These are phyloP conservation scores for Ilyonectria sp. DNA, from an alignment of 2,329 filamentous ascomycete genomes.

Conservation along the genomic window DNA sequence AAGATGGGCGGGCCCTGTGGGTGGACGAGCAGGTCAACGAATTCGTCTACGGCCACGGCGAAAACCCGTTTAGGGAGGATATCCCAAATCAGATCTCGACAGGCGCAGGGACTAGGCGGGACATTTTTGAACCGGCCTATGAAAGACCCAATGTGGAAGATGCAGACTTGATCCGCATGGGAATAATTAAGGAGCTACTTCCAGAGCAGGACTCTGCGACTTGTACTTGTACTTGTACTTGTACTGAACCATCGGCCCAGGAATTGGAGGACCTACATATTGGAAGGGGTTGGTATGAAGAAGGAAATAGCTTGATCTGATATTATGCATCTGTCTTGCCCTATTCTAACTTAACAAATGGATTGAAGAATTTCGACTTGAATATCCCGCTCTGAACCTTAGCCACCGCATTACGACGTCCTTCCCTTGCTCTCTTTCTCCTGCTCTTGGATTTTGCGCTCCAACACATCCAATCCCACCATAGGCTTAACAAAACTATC, in stretches of 20 bases:
- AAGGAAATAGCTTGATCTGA: background rate
- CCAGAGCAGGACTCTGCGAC: background rate
- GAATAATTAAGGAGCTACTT: background rate
- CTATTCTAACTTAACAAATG: background rate
- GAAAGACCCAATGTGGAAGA: background rate
- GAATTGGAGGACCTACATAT: too few relatives aligned
- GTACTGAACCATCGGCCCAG: too few relatives aligned
- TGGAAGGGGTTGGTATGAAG: too few relatives aligned
- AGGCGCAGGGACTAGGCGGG: background rate
- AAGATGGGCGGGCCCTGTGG: background rate
- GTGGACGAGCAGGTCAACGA: constrained; percentile 9
- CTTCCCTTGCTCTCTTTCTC: background rate
- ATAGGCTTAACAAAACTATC: constrained; percentile 27
- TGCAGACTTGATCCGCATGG: background rate
- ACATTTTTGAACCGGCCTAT: constrained; percentile 11
- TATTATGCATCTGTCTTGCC: background rate
- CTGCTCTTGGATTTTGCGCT: constrained; percentile 29
- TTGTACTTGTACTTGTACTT: background rate
- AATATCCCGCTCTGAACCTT: background rate
- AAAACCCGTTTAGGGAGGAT: background rate
- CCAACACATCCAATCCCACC: constrained; percentile 34
- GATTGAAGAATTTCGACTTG: background rate
- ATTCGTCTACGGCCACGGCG: constrained; percentile 2
- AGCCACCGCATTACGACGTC: background rate
- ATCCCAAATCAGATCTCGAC: background rate